Evolutionary conservation across 345 rosid species (phyloP).

Genomic region (Melaleuca quinquenervia): DNA sequence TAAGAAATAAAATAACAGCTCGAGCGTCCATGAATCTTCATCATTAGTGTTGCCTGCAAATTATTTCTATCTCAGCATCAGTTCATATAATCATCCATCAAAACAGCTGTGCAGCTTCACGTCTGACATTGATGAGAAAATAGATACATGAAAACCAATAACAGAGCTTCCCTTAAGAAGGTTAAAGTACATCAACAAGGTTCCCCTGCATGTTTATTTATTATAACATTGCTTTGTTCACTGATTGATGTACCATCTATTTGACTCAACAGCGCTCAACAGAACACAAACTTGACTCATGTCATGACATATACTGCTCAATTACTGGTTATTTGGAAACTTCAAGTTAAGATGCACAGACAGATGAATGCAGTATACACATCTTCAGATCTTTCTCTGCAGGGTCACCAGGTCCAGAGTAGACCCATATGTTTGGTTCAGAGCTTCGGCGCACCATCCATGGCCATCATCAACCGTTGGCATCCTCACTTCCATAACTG

Average conservation of each 20-base stretch:
- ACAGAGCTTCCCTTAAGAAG: background rate
- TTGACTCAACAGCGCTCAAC: background rate
- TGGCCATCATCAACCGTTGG: slow-evolving; percentile 86
- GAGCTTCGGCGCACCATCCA: slow-evolving; percentile 73
- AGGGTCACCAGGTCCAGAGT: slow-evolving; percentile 47
- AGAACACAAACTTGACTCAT: background rate
- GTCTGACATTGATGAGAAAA: background rate
- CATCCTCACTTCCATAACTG: slow-evolving; percentile 82
- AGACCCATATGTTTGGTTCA: slow-evolving; percentile 45
- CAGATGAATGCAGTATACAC: background rate
- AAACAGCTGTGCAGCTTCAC: background rate
- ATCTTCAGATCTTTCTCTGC: slow-evolving; percentile 33
- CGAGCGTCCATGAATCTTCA: background rate
- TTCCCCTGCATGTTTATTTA: background rate
- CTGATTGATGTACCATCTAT: background rate
- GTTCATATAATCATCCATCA: background rate
- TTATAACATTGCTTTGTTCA: background rate
- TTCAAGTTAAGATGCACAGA: too few relatives aligned
- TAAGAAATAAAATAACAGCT: background rate
- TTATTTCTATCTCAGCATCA: background rate
- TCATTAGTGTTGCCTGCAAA: background rate
- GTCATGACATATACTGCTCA: background rate
- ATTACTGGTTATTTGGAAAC: background rate
- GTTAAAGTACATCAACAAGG: background rate
- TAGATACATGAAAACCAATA: background rate